Evolutionary conservation across 345 rosid genomes (phyloP).

Genomic region (Eucalyptus regnans): DNA sequence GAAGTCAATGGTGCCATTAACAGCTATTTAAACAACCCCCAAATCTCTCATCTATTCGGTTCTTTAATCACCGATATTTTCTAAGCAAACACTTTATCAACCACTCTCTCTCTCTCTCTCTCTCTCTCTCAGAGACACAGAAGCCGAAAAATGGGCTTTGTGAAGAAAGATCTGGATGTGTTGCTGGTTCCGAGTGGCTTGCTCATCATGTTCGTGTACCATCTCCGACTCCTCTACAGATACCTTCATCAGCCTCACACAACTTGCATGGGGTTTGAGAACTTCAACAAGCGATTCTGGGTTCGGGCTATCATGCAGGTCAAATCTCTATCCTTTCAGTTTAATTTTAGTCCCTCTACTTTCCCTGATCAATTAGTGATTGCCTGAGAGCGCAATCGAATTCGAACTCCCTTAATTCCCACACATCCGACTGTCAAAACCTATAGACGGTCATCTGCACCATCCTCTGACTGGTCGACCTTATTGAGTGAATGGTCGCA

Average conservation of each 20-base stretch:
- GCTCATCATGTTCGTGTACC: conserved; percentile 46
- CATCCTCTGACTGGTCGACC: not conserved
- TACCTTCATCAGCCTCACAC: conserved; percentile 58
- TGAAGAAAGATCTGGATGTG: conserved; percentile 55
- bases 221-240: conserved; percentile 51
- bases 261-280: conserved; percentile 60
- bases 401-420: not conserved
- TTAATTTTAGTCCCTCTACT: not conserved
- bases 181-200: conserved; percentile 57
- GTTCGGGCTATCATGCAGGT: conserved; percentile 60
- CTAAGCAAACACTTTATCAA: not conserved
- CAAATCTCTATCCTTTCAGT: not conserved
- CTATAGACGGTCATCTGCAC: rapidly evolving
- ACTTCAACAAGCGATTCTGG: conserved; percentile 68
- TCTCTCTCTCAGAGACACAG: not conserved
- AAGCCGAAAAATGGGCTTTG: not conserved
- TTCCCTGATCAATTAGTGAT: not conserved
- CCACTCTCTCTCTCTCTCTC: not conserved
- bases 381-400: not conserved
- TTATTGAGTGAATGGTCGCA: not conserved
- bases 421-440: not conserved
- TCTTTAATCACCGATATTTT: not conserved
- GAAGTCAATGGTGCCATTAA: not conserved
- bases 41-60: not conserved
- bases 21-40: not conserved